These are phyloP conservation scores for Paraleonurus japonicus DNA, from an alignment of 257 asterid genomes.

Conservation along the genomic window DNA sequence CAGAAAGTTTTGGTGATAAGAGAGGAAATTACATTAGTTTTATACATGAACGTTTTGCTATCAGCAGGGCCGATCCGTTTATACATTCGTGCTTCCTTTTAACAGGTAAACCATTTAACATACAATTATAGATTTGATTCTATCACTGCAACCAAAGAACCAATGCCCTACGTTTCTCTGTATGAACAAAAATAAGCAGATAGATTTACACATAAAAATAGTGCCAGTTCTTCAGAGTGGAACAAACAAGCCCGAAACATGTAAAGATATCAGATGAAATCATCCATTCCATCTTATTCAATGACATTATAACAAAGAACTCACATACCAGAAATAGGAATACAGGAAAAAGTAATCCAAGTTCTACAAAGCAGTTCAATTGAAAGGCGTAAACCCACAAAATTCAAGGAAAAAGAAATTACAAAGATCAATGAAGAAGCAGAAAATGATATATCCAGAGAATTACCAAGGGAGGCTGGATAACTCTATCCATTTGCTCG, in stretches of 20 bases:
- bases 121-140: not conserved
- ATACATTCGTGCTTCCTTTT: not conserved
- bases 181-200: not conserved
- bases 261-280: not conserved
- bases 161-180: not conserved
- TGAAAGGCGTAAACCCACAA: not conserved
- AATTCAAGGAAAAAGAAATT: not conserved
- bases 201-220: not conserved
- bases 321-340: conserved; percentile 5
- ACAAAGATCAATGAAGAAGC: not conserved
- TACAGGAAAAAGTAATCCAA: not conserved
- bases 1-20: not conserved
- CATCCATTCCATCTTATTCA: not conserved
- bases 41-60: not conserved
- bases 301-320: not conserved
- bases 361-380: not conserved
- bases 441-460: not conserved
- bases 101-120: not conserved
- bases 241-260: not conserved
- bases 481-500: conserved; percentile 48
- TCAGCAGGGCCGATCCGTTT: not conserved
- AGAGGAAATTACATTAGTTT: not conserved
- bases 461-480: conserved; percentile 71
- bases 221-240: not conserved
- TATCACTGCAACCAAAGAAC: not conserved